Conservation (phyloP, 305 asterid genomes). For the Fraxinus velutina region DNA sequence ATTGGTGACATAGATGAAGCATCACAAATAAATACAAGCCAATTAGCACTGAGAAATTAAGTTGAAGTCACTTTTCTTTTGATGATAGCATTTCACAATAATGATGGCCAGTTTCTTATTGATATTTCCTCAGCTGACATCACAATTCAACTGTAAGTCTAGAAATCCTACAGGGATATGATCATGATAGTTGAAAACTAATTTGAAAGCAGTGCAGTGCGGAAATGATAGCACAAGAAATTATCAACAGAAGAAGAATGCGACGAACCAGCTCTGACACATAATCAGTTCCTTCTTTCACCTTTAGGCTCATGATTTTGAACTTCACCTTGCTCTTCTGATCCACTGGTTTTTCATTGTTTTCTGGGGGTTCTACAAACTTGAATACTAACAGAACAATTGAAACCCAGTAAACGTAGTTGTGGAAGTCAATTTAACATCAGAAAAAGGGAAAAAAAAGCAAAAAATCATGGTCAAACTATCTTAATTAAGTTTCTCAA, state of each 20-base stretch:
- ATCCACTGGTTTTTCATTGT: slow-evolving; percentile 82
- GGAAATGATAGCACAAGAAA: neutral
- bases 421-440: neutral
- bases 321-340: slow-evolving; percentile 89
- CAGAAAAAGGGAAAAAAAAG: neutral
- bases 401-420: slow-evolving; percentile 26
- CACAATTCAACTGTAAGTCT: neutral
- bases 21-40: neutral
- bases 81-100: neutral
- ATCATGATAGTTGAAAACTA: neutral
- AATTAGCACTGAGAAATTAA: neutral
- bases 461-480: neutral
- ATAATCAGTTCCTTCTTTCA: slow-evolving; percentile 80
- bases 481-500: neutral
- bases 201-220: neutral
- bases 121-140: neutral
- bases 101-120: neutral
- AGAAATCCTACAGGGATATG: neutral
- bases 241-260: slow-evolving; percentile 5
- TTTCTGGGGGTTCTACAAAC: slow-evolving; percentile 93
- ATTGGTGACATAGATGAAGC: neutral
- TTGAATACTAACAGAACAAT: slow-evolving; percentile 61
- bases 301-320: slow-evolving; percentile 91
- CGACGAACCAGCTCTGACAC: slow-evolving; percentile 72
- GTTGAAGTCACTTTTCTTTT: neutral